Conservation (phyloP, 306 rosid species). For the Castanea mollissima region DNA sequence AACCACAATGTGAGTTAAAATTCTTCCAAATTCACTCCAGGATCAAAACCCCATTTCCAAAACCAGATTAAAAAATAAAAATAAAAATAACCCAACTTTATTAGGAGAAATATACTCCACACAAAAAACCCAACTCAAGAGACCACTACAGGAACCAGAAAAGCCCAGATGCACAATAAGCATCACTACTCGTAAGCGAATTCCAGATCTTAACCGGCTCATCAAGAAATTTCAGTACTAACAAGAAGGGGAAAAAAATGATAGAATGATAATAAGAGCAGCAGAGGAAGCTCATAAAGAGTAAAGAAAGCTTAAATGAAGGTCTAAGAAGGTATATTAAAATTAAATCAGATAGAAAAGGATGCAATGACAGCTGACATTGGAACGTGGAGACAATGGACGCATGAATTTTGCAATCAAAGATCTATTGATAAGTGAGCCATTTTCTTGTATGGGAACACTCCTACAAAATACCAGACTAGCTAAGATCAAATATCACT, state of each 20-base stretch:
- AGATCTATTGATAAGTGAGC: conserved; percentile 2
- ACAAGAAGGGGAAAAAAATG: not conserved
- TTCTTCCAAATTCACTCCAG: conserved; percentile 4
- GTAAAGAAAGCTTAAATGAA: conserved; percentile 6
- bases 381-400: not conserved
- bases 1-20: conserved; percentile 14
- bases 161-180: not conserved
- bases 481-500: not conserved
- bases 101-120: too few relatives aligned
- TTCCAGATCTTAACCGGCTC: conserved; percentile 48
- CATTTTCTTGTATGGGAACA: conserved; percentile 1
- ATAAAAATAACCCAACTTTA: too few relatives aligned
- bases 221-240: not conserved
- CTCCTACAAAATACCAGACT: not conserved
- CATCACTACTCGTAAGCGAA: conserved; percentile 10
- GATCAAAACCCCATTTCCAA: conserved; percentile 7
- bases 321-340: conserved; percentile 29
- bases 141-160: too few relatives aligned
- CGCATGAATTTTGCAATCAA: not conserved
- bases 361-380: conserved; percentile 27
- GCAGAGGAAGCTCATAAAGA: not conserved
- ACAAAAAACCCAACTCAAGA: too few relatives aligned
- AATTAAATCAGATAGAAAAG: conserved; percentile 1
- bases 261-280: not conserved
- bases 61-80: not conserved